These are phyloP conservation scores for Lichtheimia hyalospora DNA, from an alignment of 371 early-diverging fungal species.

Conservation along the genomic window DNA sequence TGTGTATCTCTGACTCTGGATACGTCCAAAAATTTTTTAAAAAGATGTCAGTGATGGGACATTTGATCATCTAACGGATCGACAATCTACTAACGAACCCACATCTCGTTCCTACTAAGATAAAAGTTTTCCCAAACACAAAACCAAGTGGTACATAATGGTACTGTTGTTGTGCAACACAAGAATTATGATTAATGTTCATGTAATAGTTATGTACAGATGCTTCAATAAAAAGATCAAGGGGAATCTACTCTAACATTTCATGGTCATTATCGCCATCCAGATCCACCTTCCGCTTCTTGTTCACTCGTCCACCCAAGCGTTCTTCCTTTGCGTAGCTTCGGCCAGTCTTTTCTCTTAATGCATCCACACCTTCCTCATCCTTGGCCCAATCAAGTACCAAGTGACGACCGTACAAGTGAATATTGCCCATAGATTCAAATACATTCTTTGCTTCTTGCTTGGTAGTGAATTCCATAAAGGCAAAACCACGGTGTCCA, in stretches of 20 bases:
- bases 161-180: too few relatives aligned
- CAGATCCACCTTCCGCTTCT: conserved; percentile 56
- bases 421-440: conserved; percentile 87
- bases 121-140: too few relatives aligned
- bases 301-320: conserved; percentile 39
- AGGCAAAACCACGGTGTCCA: conserved; percentile 97
- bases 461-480: conserved; percentile 94
- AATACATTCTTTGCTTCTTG: conserved; percentile 94
- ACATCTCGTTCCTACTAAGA: too few relatives aligned
- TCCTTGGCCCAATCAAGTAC: conserved; percentile 97
- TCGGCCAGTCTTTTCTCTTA: conserved; percentile 69
- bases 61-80: too few relatives aligned
- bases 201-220: too few relatives aligned
- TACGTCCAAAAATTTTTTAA: too few relatives aligned
- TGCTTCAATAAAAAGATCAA: background rate
- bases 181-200: too few relatives aligned
- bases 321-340: conserved; percentile 63
- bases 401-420: conserved; percentile 98
- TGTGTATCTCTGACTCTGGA: too few relatives aligned
- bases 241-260: background rate
- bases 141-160: too few relatives aligned
- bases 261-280: conserved; percentile 32
- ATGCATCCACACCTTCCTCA: conserved; percentile 62
- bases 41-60: too few relatives aligned
- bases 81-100: too few relatives aligned